Evolutionary conservation across 768 basidiomycete species (phyloP).

Genomic region (Suillus variegatus): DNA sequence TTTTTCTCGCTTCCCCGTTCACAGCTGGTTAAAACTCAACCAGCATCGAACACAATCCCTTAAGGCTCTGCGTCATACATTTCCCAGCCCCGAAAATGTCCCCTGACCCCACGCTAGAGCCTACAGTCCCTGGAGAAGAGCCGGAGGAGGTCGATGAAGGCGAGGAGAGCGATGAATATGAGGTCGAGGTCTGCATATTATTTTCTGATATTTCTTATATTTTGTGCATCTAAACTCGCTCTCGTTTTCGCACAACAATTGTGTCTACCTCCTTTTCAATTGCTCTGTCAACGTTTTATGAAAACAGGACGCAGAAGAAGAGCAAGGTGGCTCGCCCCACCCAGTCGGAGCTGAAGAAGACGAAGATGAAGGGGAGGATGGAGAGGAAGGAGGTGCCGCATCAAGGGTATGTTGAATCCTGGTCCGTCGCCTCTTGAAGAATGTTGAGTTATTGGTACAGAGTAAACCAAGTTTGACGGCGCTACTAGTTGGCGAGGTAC

Average conservation of each 20-base stretch:
- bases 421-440: conserved; percentile 2
- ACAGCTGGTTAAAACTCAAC: conserved; percentile 10
- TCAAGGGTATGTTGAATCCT: conserved; percentile 14
- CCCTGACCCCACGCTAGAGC: conserved; percentile 20
- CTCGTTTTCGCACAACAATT: not conserved
- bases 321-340: not conserved
- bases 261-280: not conserved
- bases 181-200: conserved; percentile 20
- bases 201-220: conserved; percentile 1
- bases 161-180: conserved; percentile 33
- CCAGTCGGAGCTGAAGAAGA: conserved; percentile 11
- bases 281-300: not conserved
- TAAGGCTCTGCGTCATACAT: conserved; percentile 3
- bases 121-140: conserved; percentile 8
- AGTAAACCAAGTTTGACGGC: conserved; percentile 24
- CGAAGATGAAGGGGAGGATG: conserved; percentile 22
- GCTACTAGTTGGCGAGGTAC: conserved; percentile 23
- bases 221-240: not conserved
- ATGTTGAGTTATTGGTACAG: not conserved
- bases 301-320: conserved; percentile 22
- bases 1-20: conserved; percentile 11
- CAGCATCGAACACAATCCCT: conserved; percentile 10
- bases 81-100: conserved; percentile 17
- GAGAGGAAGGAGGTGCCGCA: conserved; percentile 3
- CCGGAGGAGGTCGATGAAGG: conserved; percentile 16